Base-by-base conservation (phyloP, 805 yeast genomes). In the Saturnispora gosingensis region DNA sequence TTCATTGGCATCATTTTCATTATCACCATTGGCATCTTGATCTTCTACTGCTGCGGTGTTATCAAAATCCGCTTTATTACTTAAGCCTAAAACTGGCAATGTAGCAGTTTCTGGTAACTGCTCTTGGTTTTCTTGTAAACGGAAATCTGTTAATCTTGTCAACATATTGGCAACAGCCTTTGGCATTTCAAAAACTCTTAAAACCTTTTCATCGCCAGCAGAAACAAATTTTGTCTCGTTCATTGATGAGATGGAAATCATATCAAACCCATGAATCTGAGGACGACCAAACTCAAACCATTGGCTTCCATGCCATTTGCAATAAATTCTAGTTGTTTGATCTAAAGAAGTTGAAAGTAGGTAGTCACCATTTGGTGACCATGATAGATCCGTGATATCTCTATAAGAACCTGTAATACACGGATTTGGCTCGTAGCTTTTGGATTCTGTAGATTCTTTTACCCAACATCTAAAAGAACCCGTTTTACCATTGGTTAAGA, bases 281-380 rank as follows among this genome's bases (percentile, higher is more conserved):
- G 99, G 98, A 59, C 99, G 78, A 1, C 97, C 88, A 66, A 93
- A 83, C 66, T 93, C 99, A 63, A 83, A 84, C 95, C 97, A 89
- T 1, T 66, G 53, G 6, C 58, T 54, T 11, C 59, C 52, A 8
- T 48, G 55, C 87, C 88, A 85, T 27, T 76, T 78, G 0, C 95
- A 82, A 67, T 76, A 84, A 24, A 93, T 64, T 60, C 99, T 75
- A 0, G 98, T 88, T 0, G 99, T 93, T 68, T 93, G 98, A 64
- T 93, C 99, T 43, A 86, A 68, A 0, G 97, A 89, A 0, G 97
- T 88, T 0, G 88, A 72, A 51, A 85, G 67, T 28, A 89, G 66
- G 61, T 83, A 85, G 5, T 78, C 75, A 5, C 91, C 93, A 52
- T 72, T 72, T 3, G 69, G 66, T 1, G 85, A 71, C 93, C 98